Percentiles rank a stretch among this genome's conserved stretches.
These are phyloP conservation scores for Rosa persica DNA, from an alignment of 306 rosid species.

Conservation along the genomic window DNA sequence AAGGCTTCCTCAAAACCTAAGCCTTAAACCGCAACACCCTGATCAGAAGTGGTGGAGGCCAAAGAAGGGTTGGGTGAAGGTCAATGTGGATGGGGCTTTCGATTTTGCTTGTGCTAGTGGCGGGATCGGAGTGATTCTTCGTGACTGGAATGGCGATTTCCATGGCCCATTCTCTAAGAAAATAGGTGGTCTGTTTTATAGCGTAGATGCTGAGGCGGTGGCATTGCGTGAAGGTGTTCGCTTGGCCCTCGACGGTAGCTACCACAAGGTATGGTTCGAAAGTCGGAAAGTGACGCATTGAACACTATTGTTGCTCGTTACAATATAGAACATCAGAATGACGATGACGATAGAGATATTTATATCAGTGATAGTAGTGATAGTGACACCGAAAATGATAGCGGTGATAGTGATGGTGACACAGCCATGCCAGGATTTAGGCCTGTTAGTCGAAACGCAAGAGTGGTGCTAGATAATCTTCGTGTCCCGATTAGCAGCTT, in stretches of 20 bases:
- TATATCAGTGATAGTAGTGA: background rate
- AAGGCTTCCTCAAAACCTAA: background rate
- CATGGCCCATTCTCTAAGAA: background rate
- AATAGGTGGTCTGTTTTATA: background rate
- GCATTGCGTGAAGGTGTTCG: background rate
- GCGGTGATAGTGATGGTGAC: background rate
- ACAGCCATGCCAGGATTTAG: background rate
- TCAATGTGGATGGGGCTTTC: background rate
- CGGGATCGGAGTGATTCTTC: background rate
- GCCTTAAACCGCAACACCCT: background rate
- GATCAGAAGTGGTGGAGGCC: background rate
- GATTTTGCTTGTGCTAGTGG: background rate
- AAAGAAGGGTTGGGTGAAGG: background rate
- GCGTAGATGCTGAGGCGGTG: background rate
- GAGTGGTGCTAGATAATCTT: background rate
- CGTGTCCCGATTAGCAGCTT: background rate
- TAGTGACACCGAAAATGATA: too few relatives aligned
- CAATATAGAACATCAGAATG: background rate
- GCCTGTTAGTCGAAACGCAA: background rate
- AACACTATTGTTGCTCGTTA: background rate
- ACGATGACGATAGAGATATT: background rate
- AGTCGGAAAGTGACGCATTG: background rate
- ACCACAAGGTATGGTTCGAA: background rate
- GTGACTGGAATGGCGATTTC: background rate
- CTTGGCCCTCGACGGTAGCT: background rate